These are phyloP conservation scores for Haberlea rhodopensis DNA, from an alignment of 257 asterid species.

Conservation along the genomic window DNA sequence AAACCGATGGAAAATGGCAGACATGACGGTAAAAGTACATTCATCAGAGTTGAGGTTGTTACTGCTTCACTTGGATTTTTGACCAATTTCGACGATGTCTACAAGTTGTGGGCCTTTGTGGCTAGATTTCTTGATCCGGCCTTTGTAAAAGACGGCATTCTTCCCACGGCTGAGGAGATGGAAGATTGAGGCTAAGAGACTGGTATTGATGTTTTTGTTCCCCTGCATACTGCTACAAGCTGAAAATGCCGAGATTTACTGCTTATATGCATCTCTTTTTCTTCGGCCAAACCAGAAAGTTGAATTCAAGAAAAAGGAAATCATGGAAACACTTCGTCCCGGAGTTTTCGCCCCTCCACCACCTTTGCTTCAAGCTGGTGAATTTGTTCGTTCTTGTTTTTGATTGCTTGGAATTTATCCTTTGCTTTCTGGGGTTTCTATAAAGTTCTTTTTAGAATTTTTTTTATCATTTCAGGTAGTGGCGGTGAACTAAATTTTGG, in stretches of 20 bases:
- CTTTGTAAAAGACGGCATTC: slow-evolving; percentile 64
- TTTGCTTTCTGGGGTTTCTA: background rate
- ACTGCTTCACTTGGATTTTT: slow-evolving; percentile 93
- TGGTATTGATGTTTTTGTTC: slow-evolving; percentile 18
- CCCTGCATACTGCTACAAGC: no score
- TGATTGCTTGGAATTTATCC: slow-evolving; percentile 44
- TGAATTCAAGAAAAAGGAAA: background rate
- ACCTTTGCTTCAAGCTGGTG: slow-evolving; percentile 23
- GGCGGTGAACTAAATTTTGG: slow-evolving; percentile 23
- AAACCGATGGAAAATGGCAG: slow-evolving; percentile 84
- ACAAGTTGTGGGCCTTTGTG: slow-evolving; percentile 92
- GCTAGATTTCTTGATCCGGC: slow-evolving; percentile 85
- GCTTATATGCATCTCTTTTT: no score
- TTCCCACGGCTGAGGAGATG: slow-evolving; percentile 64
- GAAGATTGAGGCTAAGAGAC: slow-evolving; percentile 41
- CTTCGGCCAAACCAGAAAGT: slow-evolving; percentile 17
- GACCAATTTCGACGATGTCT: slow-evolving; percentile 89
- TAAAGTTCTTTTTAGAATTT: slow-evolving; percentile 20
- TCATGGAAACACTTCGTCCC: background rate
- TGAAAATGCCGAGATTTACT: no score
- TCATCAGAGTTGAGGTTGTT: slow-evolving; percentile 88
- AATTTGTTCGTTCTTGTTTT: slow-evolving; percentile 62
- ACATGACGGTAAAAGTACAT: slow-evolving; percentile 68
- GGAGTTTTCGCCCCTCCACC: background rate
- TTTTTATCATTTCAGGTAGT: slow-evolving; percentile 55